Evolutionary conservation across 2,329 filamentous ascomycete genomes (phyloP).

Genomic region (Phoma herbarum): DNA sequence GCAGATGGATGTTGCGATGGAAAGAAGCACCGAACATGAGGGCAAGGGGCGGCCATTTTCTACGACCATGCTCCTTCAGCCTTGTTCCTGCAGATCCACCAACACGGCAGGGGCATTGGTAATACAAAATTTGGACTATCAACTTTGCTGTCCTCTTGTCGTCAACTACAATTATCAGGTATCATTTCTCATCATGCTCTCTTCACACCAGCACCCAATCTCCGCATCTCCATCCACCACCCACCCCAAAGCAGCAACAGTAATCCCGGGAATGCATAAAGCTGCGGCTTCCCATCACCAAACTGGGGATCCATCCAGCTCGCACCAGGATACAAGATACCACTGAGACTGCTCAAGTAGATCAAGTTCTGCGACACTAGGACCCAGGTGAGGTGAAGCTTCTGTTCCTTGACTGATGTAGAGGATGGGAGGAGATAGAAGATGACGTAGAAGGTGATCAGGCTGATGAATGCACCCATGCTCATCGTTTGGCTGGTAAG

Average conservation of each 20-base stretch:
- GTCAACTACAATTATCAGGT: no score
- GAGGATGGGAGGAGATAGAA: not conserved
- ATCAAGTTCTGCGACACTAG: conserved; percentile 54
- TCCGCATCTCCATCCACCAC: conserved; percentile 21
- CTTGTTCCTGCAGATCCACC: not conserved
- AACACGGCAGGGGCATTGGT: not conserved
- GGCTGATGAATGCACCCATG: conserved; percentile 53
- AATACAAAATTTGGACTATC: no score
- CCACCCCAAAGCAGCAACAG: conserved; percentile 40
- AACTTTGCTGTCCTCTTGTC: no score
- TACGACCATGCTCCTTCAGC: not conserved
- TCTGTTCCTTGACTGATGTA: not conserved
- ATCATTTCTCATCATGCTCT: not conserved
- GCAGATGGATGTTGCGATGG: no score
- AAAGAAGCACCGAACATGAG: not conserved
- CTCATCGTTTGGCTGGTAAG: conserved; percentile 60
- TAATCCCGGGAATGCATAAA: conserved; percentile 36
- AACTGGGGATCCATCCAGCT: conserved; percentile 58
- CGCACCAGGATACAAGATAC: conserved; percentile 58
- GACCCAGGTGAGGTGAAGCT: conserved; percentile 25
- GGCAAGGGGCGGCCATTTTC: not conserved
- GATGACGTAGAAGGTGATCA: conserved; percentile 25
- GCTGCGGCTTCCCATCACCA: conserved; percentile 52
- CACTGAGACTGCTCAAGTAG: conserved; percentile 55
- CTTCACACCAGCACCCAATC: not conserved